phyloP scores from a whole-genome alignment of 129 eudicot genomes.

The Cynara cardunculus region DNA sequence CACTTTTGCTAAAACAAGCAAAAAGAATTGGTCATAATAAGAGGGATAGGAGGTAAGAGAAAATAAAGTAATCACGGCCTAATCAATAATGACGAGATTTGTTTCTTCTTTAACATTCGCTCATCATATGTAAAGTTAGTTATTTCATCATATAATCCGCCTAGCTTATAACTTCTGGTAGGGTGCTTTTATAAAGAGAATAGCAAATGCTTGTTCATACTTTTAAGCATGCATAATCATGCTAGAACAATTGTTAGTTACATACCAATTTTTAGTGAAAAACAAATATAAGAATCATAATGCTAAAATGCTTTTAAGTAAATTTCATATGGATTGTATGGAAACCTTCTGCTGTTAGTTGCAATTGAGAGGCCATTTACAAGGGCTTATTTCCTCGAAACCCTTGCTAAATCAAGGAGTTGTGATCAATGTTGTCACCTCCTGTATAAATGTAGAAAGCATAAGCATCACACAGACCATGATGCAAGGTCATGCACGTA shows the following conservation, averaged over 20 bases:
- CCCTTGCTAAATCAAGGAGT: not conserved
- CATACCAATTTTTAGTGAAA: not conserved
- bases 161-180: not conserved
- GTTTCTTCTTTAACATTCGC: not conserved
- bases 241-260: not conserved
- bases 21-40: not conserved
- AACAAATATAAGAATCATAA: not conserved
- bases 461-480: not conserved
- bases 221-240: not conserved
- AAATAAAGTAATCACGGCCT: not conserved
- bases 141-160: not conserved
- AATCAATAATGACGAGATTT: not conserved
- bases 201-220: too few relatives aligned
- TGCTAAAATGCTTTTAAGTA: not conserved
- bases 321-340: not conserved
- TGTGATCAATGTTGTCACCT: not conserved
- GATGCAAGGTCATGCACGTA: not conserved
- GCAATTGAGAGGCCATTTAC: not conserved
- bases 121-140: not conserved
- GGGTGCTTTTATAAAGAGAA: not conserved
- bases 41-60: not conserved
- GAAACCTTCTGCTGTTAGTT: not conserved
- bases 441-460: not conserved
- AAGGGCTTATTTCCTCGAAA: not conserved
- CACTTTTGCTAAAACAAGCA: not conserved